Conservation (phyloP, 2,329 filamentous ascomycete genomes). For the Emericellopsis cladophorae region DNA sequence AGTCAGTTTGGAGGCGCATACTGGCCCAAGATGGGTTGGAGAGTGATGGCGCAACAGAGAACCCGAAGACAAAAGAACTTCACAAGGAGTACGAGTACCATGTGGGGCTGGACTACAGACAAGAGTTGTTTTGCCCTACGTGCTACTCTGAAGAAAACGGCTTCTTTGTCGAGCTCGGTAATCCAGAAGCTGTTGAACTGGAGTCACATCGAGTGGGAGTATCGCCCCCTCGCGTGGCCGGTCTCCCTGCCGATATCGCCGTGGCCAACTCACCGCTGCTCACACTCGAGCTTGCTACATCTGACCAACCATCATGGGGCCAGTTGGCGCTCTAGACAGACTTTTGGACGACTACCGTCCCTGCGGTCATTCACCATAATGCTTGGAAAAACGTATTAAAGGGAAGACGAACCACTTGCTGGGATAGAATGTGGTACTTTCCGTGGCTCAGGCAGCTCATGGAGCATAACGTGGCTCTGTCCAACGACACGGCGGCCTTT, state of each 20-base stretch:
- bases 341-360: conserved; percentile 9
- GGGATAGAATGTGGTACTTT: conserved; percentile 11
- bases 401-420: conserved; percentile 8
- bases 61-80: conserved; percentile 3
- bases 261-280: conserved; percentile 4
- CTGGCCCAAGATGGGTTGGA: background rate
- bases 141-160: conserved; percentile 10
- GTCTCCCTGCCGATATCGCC: conserved; percentile 8
- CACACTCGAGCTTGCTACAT: conserved; percentile 5
- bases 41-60: background rate
- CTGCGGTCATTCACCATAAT: conserved; percentile 12
- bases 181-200: conserved; percentile 6
- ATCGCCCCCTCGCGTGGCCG: conserved; percentile 6
- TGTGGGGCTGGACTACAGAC: conserved; percentile 13
- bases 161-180: conserved; percentile 8
- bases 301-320: background rate
- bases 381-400: conserved; percentile 8
- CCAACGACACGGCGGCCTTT: conserved; percentile 1
- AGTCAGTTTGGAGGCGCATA: conserved; percentile 7
- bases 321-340: conserved; percentile 9
- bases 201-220: conserved; percentile 7
- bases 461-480: too few species aligned
- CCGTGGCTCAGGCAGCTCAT: conserved; percentile 6
- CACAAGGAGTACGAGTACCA: conserved; percentile 7
- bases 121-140: conserved; percentile 9